Percentiles rank a stretch among this genome's conserved stretches.
These are phyloP conservation scores for Lepidium sativum DNA, from an alignment of 345 rosid genomes.

Conservation along the genomic window DNA sequence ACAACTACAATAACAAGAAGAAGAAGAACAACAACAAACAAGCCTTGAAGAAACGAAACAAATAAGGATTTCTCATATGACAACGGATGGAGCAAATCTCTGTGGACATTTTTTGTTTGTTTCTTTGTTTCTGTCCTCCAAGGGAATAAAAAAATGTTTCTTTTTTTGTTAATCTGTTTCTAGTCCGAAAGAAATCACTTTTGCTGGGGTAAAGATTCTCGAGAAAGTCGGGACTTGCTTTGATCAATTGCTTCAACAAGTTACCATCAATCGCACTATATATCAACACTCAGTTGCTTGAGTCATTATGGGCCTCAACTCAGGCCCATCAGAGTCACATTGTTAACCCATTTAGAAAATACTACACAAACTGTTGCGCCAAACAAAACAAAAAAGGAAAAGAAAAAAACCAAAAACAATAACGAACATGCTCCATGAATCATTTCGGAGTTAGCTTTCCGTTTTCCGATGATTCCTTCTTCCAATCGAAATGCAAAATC, in stretches of 20 bases:
- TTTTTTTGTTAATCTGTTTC: not conserved
- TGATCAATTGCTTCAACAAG: not conserved
- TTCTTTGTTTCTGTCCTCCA: not conserved
- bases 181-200: not conserved
- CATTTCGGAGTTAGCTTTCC: not conserved
- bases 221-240: not conserved
- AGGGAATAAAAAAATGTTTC: not conserved
- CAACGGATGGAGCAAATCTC: not conserved
- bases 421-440: slow-evolving; percentile 10
- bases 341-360: no score
- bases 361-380: no score
- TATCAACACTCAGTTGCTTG: no score
- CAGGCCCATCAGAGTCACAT: no score
- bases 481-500: slow-evolving; percentile 6
- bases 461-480: slow-evolving; percentile 5
- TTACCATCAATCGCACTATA: not conserved
- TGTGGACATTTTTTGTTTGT: not conserved
- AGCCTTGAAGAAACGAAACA: slow-evolving; percentile 7
- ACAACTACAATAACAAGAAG: slow-evolving; percentile 26
- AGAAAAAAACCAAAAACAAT: not conserved
- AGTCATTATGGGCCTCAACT: no score
- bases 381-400: no score
- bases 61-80: not conserved
- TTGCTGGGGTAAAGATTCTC: not conserved
- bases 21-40: not conserved